Evolutionary conservation across 108 stramenopile species (phyloP).

Genomic region (Skeletonema marinoi): DNA sequence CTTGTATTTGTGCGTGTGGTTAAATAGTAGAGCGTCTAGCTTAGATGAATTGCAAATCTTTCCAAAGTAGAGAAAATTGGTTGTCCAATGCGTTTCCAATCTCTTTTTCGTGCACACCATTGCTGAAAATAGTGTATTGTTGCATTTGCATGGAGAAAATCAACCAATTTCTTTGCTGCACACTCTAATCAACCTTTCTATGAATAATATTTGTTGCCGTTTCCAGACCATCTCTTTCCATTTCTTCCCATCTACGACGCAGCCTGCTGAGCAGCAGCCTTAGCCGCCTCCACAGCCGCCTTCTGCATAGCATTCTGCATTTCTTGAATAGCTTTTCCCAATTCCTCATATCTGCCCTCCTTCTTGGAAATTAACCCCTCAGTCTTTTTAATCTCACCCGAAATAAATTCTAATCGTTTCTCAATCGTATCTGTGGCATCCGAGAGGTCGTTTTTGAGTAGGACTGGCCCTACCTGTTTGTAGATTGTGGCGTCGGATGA

Average conservation of each 20-base stretch:
- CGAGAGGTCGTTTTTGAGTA: slow-evolving; percentile 88
- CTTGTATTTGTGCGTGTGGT: background rate
- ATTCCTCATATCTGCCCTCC: slow-evolving; percentile 58
- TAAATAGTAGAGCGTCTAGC: background rate
- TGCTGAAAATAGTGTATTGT: background rate
- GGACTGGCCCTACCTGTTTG: slow-evolving; percentile 91
- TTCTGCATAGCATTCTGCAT: slow-evolving; percentile 86
- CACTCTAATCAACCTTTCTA: background rate
- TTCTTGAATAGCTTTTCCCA: slow-evolving; percentile 74
- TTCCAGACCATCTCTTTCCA: background rate
- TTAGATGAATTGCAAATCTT: background rate
- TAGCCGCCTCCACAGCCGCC: slow-evolving; percentile 81
- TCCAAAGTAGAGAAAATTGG: background rate
- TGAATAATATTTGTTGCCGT: background rate
- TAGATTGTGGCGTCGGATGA: slow-evolving; percentile 58
- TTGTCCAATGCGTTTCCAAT: background rate
- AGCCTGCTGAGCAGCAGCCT: slow-evolving; percentile 66
- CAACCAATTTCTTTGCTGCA: background rate
- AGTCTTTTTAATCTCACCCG: slow-evolving; percentile 64
- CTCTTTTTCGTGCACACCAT: background rate
- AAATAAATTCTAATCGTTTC: slow-evolving; percentile 90
- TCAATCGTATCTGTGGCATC: slow-evolving; percentile 87
- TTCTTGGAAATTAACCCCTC: slow-evolving; percentile 57
- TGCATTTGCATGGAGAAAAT: background rate
- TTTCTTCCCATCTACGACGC: slow-evolving; percentile 11